Base-by-base conservation (phyloP, 768 basidiomycete genomes). In the Rubroboletus satanas region DNA sequence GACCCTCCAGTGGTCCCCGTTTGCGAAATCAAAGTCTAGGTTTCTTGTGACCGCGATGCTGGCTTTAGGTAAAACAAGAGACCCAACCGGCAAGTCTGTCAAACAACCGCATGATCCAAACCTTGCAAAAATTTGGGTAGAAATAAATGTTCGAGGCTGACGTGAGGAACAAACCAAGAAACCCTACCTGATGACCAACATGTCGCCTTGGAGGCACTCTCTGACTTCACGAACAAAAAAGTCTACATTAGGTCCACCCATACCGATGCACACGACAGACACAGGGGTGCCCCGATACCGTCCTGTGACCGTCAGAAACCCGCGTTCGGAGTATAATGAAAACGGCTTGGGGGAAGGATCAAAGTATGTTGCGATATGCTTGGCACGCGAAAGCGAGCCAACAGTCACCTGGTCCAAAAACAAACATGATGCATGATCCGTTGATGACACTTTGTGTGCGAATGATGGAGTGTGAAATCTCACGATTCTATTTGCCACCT, bases 221-320 rank as follows among this genome's bases (percentile, higher is more conserved):
- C 89, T 78, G 26, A 80, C 82, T 72, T 93, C 90, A 58, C 90
- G 81, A 21, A 93, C 80, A 67, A 92, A 90, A 72, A 92, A 93
- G 69, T 93, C 90, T 74, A 85, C 86, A 71, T 89, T 92, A 1
- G 89, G 81, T 55, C 73, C 76, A 18, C 90, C 90, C 90, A 92
- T 93, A 12, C 90, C 90, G 52, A 91, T 90, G 59, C 85, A 87
- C 39, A 90, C 75, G 38, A 92, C 80, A 7, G 85, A 87, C 29
- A 92, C 68, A 8, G 88, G 87, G 15, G 78, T 69, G 45, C 79
- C 80, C 42, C 75, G 77, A 69, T 83, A 88, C 33, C 79, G 75
- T 11, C 87, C 88, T 5, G 87, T 88, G 48, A 88, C 79, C 5
- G 84, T 88, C 55, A 83, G 69, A 69, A 90, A 93, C 4, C 89